Percentiles rank a stretch among this genome's conserved stretches.
These are phyloP conservation scores for Hibiscus trionum DNA, from an alignment of 345 rosid genomes.

Conservation along the genomic window DNA sequence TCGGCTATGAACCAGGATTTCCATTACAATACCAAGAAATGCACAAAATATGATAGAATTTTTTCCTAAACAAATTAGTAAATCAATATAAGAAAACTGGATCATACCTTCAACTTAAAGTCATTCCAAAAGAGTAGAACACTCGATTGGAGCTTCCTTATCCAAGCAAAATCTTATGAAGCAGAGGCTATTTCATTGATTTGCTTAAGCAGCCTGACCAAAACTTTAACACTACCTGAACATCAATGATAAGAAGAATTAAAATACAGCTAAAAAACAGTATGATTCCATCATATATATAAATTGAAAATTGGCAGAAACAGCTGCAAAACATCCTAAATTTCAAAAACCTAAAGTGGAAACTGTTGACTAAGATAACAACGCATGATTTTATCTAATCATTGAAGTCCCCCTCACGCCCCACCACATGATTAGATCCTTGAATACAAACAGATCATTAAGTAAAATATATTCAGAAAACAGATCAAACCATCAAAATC, in stretches of 20 bases:
- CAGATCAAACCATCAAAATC: neutral
- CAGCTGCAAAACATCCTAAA: neutral
- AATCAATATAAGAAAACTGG: neutral
- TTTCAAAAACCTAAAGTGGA: neutral
- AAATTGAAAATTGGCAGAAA: neutral
- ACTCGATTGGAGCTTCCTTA: neutral
- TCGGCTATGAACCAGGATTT: neutral
- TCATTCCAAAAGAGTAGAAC: neutral
- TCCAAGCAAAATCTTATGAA: neutral
- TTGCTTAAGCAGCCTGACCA: neutral
- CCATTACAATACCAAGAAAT: neutral
- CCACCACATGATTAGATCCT: neutral
- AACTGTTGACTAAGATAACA: neutral
- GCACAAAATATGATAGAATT: neutral
- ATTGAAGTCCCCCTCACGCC: neutral
- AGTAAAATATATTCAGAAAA: neutral
- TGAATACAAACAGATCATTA: neutral
- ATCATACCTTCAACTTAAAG: neutral
- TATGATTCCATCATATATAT: neutral
- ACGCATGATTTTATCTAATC: neutral
- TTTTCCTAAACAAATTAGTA: neutral
- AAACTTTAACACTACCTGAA: neutral
- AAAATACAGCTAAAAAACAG: neutral
- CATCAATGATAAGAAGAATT: neutral
- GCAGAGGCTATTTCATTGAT: neutral